phyloP scores from a whole-genome alignment of 768 basidiomycete genomes.

The Lactarius sp. region DNA sequence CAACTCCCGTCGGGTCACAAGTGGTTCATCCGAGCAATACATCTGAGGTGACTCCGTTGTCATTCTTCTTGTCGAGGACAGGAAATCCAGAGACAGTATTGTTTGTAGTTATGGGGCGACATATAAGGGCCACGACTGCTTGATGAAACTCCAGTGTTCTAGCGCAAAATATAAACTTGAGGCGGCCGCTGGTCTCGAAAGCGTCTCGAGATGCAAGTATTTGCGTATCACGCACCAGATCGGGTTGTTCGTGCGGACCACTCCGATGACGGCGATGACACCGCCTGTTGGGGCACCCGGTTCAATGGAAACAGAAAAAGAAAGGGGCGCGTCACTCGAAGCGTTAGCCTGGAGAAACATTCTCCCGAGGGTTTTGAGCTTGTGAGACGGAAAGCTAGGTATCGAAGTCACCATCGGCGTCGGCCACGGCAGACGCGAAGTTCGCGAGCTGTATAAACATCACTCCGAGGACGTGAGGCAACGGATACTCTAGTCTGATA shows the following conservation, averaged over 20 bases:
- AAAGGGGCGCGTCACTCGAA: neutral
- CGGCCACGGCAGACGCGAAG: no score
- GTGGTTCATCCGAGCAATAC: constrained; percentile 44
- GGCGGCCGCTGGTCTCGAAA: no score
- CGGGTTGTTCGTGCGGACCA: neutral
- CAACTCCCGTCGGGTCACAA: constrained; percentile 67
- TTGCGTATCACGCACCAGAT: no score
- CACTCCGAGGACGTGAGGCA: neutral
- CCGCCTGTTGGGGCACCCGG: neutral
- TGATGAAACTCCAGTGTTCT: neutral
- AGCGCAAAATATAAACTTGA: no score
- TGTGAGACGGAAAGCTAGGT: neutral
- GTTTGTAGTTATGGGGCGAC: neutral
- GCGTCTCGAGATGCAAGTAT: no score
- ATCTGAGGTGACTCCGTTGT: neutral
- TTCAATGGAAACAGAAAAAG: neutral
- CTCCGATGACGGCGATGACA: neutral
- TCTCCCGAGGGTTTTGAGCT: neutral
- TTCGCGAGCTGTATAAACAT: neutral
- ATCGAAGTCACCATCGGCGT: neutral
- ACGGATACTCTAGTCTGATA: neutral
- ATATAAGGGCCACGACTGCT: neutral
- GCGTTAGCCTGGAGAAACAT: neutral
- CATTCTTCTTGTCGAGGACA: neutral
- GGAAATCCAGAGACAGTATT: neutral